Conservation (phyloP, 495 filamentous ascomycete species). For the Penicillium nucicola region DNA sequence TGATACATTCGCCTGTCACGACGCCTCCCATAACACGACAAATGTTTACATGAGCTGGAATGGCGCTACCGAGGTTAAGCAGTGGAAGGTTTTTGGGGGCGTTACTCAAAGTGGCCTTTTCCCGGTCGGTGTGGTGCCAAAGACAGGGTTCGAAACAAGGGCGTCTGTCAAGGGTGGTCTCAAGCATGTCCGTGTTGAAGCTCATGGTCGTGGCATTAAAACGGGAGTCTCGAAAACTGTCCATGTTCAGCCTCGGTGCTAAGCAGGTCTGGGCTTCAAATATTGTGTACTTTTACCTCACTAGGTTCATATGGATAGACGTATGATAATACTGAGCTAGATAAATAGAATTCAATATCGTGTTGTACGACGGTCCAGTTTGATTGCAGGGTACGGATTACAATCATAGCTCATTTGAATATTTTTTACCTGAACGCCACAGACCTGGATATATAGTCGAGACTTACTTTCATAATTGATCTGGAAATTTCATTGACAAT, state of each 20-base stretch:
- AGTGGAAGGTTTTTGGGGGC: slow-evolving; percentile 10
- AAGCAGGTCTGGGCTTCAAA: no score
- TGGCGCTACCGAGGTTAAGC: slow-evolving; percentile 23
- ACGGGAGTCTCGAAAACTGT: not conserved
- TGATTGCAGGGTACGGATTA: no score
- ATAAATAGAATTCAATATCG: no score
- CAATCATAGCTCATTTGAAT: no score
- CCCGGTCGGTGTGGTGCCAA: not conserved
- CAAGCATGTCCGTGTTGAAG: not conserved
- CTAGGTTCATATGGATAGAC: no score
- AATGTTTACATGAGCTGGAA: slow-evolving; percentile 32
- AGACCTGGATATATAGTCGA: no score
- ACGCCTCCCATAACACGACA: not conserved
- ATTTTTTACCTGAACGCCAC: no score
- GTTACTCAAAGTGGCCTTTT: not conserved
- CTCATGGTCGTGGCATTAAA: not conserved
- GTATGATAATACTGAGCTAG: no score
- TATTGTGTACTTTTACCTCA: no score
- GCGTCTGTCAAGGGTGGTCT: not conserved
- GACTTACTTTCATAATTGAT: no score
- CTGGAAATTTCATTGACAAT: no score
- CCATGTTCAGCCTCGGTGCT: not conserved
- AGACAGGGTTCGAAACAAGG: not conserved
- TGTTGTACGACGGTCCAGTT: no score
- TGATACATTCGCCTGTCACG: slow-evolving; percentile 14